These are phyloP conservation scores for Colletotrichum ledebouriae DNA, from an alignment of 2,329 filamentous ascomycete species.

Conservation along the genomic window DNA sequence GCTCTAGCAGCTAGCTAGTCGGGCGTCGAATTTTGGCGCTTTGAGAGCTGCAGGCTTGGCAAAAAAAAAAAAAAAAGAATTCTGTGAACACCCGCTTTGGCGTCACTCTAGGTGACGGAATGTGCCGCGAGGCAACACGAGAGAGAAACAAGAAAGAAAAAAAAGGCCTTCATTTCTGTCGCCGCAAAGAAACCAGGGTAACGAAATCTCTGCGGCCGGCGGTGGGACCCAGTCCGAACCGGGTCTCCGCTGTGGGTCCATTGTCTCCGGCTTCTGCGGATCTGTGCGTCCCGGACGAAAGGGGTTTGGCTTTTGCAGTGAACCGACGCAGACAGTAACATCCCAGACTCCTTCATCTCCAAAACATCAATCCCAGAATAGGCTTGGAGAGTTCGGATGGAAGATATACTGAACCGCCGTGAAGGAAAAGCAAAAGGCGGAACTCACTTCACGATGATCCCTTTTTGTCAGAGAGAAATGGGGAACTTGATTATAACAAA, in stretches of 20 bases:
- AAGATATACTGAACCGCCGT: background rate
- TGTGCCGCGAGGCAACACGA: background rate
- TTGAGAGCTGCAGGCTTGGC: background rate
- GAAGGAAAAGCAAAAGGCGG: background rate
- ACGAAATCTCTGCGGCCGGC: constrained; percentile 26
- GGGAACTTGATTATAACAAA: background rate
- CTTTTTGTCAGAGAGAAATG: background rate
- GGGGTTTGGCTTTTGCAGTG: background rate
- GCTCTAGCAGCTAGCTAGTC: background rate
- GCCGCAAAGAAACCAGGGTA: background rate
- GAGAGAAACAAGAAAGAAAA: background rate
- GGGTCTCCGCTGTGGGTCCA: constrained; percentile 11
- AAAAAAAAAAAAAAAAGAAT: too few species aligned
- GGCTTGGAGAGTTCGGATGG: background rate
- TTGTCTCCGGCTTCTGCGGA: background rate
- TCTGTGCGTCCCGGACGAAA: constrained; percentile 39
- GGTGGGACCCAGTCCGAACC: constrained; percentile 15
- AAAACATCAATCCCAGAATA: background rate
- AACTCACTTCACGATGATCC: background rate
- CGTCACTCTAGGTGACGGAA: background rate
- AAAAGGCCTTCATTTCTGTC: too few species aligned
- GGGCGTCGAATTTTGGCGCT: background rate
- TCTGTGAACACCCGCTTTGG: background rate
- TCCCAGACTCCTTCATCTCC: constrained; percentile 8
- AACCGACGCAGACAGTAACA: constrained; percentile 24